A percentile compares a stretch with the other conserved stretches of the same genome.
Evolutionary conservation across 306 rosid species (phyloP).

Genomic region (cucumber (Cucumis sativus)): Cucumber_9930_V3 NC_026660.2:18344501-18345000

Average conservation of each 20-base stretch:
- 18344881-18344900: constrained; percentile 17
- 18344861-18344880: constrained; percentile 11
- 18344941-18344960: neutral
- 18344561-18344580: constrained; percentile 19
- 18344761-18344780: neutral
- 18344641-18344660: neutral
- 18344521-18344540: constrained; percentile 11
- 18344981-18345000: constrained; percentile 3
- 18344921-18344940: constrained; percentile 1
- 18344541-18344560: constrained; percentile 22
- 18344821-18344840: constrained; percentile 17
- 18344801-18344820: constrained; percentile 1
- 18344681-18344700: constrained; percentile 13
- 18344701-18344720: neutral
- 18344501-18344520: neutral
- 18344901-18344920: neutral
- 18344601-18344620: constrained; percentile 11
- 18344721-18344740: neutral
- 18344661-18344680: neutral
- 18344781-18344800: neutral
- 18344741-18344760: neutral
- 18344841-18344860: constrained; percentile 17
- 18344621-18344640: neutral
- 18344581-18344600: constrained; percentile 9
- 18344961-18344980: neutral